Base-by-base conservation (phyloP, 2,329 filamentous ascomycete genomes). In the Aspergillus hortae region DNA sequence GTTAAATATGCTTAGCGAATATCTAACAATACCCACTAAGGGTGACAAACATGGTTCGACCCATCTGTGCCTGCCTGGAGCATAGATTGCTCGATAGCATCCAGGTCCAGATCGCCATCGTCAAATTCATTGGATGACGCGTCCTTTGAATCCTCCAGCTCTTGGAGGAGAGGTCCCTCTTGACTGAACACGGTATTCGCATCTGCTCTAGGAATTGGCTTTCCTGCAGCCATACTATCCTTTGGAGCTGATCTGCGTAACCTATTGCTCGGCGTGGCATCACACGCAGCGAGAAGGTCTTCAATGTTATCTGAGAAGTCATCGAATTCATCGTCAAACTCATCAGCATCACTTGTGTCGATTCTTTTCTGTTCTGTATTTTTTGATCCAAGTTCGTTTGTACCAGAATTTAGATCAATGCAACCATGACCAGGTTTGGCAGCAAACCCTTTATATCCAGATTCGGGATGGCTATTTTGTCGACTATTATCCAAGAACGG, bases 261-360 rank as follows among this genome's bases (percentile, higher is more conserved):
- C 40, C 62, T 53, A 49, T 36, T 51, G 25, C 40, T 55, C 49
- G 58, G 51, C 36, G 75, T 71, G 9, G 65, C 70, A 55, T 84
- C 80, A 61, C 80, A 83, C 46, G 80, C 67, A 15, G 81, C 81
- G 41, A 80, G 75, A 36, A 84, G 73, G 48, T 82, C 76, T 56
- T 85, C 79, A 46, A 86, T 66, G 61, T 83, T 81, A 52, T 80
- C 83, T 4, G 73, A 77, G 58, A 83, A 79, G 6, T 81, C 72
- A 44, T 86, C 82, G 55, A 86, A 85, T 52, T 88, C 85, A 56
- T 89, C 85, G 43, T 80, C 85, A 69, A 88, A 87, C 42, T 87
- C 85, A 47, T 87, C 82, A 41, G 76, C 71, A 40, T 55, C 47
- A 44, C 42, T 25, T n/a, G 40, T 36, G 46, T 53, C 44, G 19